Conservation (phyloP, 2,329 filamentous ascomycete genomes). For the Sporothrix luriei region DNA sequence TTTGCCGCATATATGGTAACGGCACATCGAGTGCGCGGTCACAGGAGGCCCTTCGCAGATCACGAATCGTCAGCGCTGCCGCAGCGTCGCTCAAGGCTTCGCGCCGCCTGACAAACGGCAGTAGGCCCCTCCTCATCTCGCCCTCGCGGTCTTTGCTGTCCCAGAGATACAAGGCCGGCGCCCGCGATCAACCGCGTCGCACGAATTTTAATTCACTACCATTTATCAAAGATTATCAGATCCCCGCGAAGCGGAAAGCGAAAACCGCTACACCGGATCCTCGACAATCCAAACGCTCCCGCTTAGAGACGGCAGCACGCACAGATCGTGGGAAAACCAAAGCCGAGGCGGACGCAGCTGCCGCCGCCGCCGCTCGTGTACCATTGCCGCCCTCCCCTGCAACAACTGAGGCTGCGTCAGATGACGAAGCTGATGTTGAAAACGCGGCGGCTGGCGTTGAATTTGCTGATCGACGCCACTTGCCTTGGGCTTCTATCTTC, state of each 20-base stretch:
- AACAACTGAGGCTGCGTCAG: slow-evolving; percentile 31
- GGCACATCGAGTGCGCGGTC: not conserved
- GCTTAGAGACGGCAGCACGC: slow-evolving; percentile 16
- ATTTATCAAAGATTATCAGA: slow-evolving; percentile 23
- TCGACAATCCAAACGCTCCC: slow-evolving; percentile 30
- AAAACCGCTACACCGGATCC: not conserved
- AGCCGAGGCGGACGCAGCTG: slow-evolving; percentile 25
- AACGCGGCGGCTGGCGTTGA: not conserved
- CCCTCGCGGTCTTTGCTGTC: slow-evolving; percentile 31
- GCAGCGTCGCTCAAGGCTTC: slow-evolving; percentile 33
- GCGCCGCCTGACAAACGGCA: slow-evolving; percentile 25
- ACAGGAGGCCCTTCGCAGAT: slow-evolving; percentile 26
- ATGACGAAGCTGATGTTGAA: slow-evolving; percentile 20
- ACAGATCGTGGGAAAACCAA: not conserved
- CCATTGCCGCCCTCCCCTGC: slow-evolving; percentile 35
- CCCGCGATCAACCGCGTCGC: not conserved
- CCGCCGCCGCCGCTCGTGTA: slow-evolving; percentile 10
- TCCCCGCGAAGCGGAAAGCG: slow-evolving; percentile 34
- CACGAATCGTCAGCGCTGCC: slow-evolving; percentile 29
- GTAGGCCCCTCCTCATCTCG: slow-evolving; percentile 21
- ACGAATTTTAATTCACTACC: not conserved
- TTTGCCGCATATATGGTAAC: slow-evolving; percentile 29
- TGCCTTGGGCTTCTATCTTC: slow-evolving; percentile 29
- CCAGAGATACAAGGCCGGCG: slow-evolving; percentile 24
- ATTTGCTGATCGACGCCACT: not conserved